Evolutionary conservation across 805 yeast genomes (phyloP), one percentile per base, ranked within the genome.

Genomic region (Candida coquimbonensis): DNA sequence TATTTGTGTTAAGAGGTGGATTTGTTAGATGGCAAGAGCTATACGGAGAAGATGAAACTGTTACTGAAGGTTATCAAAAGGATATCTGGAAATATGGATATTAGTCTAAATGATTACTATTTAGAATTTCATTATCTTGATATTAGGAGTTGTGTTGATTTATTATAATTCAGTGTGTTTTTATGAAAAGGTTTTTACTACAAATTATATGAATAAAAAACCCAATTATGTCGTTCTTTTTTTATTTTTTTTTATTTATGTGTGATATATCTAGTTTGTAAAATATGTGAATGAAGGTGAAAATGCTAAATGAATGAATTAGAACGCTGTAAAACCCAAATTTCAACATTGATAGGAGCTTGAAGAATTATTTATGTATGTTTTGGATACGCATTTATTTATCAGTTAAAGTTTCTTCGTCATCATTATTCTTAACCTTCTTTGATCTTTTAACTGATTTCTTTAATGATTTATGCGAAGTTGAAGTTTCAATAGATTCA

Each of bases 1-100:
- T 91, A 2, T 83, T 80, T 73, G 82, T 91, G 3, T 67, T 93
- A 33, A 65, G 74, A 49, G 97, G 96, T 5, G 98, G 99, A 0
- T 93, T 91, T 63, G 77, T 75, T 36, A 73, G 73, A 44, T 91
- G 98, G 98, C 96, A 87, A 53, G 68, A 72, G 42, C 59, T 66
- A 7, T 90, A 83, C 58, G 96, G 96, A 2, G 70, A 67, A 2
- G 95, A 89, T 54, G 51, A 51, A 1, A 51, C 60, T 2, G 80
- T 83, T 9, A 87, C 96, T 0, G 91, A 76, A 48, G 78, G 57
- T 16, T 81, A 77, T 53, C 65, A 65, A n/a, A 66, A 67, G 16
- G 75, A 67, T 40, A 49, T 78, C 8, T 72, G 75, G 75, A 52
- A 51, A 42, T 55, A 40, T 33, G 60, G 61, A 7, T 56, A 53